Conservation (phyloP, 176 grass and related monocot species). For the Saccharum officinarum region DNA sequence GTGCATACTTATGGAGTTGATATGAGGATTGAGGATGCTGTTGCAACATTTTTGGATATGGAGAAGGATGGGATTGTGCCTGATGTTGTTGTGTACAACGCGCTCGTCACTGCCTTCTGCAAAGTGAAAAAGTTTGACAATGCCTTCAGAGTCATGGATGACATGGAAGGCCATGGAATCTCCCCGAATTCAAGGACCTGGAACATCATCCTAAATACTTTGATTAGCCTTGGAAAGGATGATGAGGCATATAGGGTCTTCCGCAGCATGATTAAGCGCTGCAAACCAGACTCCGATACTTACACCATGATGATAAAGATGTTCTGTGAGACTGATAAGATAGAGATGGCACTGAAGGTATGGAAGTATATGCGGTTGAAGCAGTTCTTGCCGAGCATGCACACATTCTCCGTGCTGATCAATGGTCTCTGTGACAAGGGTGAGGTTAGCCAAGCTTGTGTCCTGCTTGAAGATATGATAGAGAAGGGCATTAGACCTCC, state of each 20-base stretch:
- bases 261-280: slow-evolving; percentile 76
- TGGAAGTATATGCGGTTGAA: slow-evolving; percentile 93
- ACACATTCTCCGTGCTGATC: slow-evolving; percentile 90
- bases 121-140: slow-evolving; percentile 75
- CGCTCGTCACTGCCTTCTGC: slow-evolving; percentile 81
- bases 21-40: slow-evolving; percentile 82
- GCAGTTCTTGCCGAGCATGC: slow-evolving; percentile 91
- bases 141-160: slow-evolving; percentile 72
- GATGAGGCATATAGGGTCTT: slow-evolving; percentile 81
- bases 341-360: slow-evolving; percentile 81
- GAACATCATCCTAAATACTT: slow-evolving; percentile 78
- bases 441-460: slow-evolving; percentile 73
- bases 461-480: slow-evolving; percentile 91
- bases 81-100: slow-evolving; percentile 92
- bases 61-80: slow-evolving; percentile 72
- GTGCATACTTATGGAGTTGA: slow-evolving; percentile 84
- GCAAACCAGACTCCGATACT: slow-evolving; percentile 86
- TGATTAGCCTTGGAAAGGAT: slow-evolving; percentile 64
- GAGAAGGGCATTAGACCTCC: slow-evolving; percentile 94
- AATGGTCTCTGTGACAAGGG: slow-evolving; percentile 79
- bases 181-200: slow-evolving; percentile 74
- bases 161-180: slow-evolving; percentile 82
- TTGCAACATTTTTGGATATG: slow-evolving; percentile 84
- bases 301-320: slow-evolving; percentile 98
- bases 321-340: slow-evolving; percentile 77